A percentile compares a stretch with the other conserved stretches of the same genome.
Conservation (phyloP, 306 rosid species). For the Prunus fruticosa region DNA sequence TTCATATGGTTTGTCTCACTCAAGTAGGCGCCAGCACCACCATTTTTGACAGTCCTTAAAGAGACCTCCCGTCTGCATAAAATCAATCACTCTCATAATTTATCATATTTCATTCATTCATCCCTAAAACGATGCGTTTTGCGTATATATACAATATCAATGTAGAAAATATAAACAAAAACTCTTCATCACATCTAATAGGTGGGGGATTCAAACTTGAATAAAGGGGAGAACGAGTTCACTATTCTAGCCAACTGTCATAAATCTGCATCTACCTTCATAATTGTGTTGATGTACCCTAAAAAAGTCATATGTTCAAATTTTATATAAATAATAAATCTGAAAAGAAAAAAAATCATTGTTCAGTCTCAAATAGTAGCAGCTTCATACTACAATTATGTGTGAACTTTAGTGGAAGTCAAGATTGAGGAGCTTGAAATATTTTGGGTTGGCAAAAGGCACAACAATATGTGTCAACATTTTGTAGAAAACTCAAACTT, state of each 20-base stretch:
- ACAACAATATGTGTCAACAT: slow-evolving; percentile 2
- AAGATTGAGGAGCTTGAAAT: slow-evolving; percentile 26
- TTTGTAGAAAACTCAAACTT: neutral
- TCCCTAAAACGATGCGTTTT: too few relatives aligned
- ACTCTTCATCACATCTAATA: neutral
- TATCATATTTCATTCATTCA: neutral
- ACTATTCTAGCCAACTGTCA: too few relatives aligned
- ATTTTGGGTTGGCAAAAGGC: neutral
- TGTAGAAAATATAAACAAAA: too few relatives aligned
- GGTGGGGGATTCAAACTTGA: rapidly evolving
- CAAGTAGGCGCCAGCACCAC: neutral
- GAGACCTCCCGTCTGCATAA: neutral
- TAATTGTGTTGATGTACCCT: too few relatives aligned
- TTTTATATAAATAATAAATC: too few relatives aligned
- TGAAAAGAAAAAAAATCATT: too few relatives aligned
- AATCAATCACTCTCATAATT: neutral
- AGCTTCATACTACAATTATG: neutral
- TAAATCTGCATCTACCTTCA: too few relatives aligned
- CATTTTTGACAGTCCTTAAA: neutral
- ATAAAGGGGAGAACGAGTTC: too few relatives aligned
- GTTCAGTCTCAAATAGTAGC: neutral
- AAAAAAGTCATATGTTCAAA: too few relatives aligned
- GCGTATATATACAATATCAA: too few relatives aligned
- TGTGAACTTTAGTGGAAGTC: slow-evolving; percentile 14
- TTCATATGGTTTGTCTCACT: neutral